Base-by-base conservation (phyloP, 306 rosid genomes). In the Rubus idaeus region DNA sequence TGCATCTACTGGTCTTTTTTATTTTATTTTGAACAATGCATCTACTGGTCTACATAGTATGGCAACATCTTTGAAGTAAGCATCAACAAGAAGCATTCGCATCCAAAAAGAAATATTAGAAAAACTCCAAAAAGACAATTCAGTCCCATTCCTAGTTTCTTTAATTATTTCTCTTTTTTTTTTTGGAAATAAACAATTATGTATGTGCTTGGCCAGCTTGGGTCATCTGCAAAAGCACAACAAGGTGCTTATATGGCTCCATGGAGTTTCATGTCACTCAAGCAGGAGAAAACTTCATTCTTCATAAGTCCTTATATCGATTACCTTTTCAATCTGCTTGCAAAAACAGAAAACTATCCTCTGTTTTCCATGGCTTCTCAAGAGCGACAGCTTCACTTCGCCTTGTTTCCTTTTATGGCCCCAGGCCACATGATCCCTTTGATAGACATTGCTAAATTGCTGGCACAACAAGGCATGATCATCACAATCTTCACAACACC, bases 391-490 rank as follows among this genome's bases (percentile, higher is more conserved):
- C 77, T 67, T 55, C 86, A 83, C 53, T 73, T 78, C 40, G 23
- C 75, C 47, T 30, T 83, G 40, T 26, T 83, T 39, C 83, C 86
- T 60, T 11, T 70, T 16, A 82, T 86, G 86, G 89, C 83, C 4
- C 86, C 77, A 74, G 87, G 89, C 45, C 89, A 86, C 77, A 75
- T 73, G 80, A 86, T 82, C 45, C 89, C 89, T 13, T 77, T 83
- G 86, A 72, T 83, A 1, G 89, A 86, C 40, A 51, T 80, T 1
- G 84, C 89, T 8, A 82, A 45, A 52, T 18, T 76, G n/a, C 47
- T 85, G 47, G 83, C 84, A 4, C 80, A 46, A 20, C 69, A 55
- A 3, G 86, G 86, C 4, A 73, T 45, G 23, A 70, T n/a, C 10
- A 41, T 77, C 40, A 79, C 84, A 51, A 26, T 86, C 8, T 39